Evolutionary conservation across 2,329 filamentous ascomycete species (phyloP).

Genomic region (Penicillium digitatum): DNA sequence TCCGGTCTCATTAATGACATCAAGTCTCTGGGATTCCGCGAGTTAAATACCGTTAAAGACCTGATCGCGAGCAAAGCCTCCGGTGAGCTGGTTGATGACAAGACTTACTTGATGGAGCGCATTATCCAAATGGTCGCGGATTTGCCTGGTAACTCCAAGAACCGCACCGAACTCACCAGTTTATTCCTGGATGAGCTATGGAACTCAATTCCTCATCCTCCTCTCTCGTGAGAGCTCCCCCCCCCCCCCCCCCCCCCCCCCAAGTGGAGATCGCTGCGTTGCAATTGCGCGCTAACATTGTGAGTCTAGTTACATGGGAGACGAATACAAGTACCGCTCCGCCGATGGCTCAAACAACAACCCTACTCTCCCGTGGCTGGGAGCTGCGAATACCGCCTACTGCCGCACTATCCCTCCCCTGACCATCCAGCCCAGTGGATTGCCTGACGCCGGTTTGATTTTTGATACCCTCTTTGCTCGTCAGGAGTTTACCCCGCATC

Average conservation of each 20-base stretch:
- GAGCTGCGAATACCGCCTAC: conserved; percentile 64
- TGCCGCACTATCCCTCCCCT: conserved; percentile 61
- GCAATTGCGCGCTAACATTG: conserved; percentile 10
- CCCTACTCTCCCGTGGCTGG: conserved; percentile 60
- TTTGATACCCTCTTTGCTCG: conserved; percentile 46
- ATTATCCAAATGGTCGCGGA: conserved; percentile 65
- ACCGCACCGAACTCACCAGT: conserved; percentile 61
- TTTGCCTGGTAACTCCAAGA: conserved; percentile 59
- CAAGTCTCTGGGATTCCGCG: conserved; percentile 53
- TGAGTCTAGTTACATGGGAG: conserved; percentile 41
- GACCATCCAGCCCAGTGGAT: conserved; percentile 57
- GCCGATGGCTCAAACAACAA: conserved; percentile 72
- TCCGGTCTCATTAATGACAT: conserved; percentile 56
- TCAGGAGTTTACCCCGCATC: conserved; percentile 50
- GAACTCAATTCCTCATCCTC: conserved; percentile 68
- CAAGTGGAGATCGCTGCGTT: neutral
- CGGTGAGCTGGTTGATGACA: conserved; percentile 66
- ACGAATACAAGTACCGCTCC: conserved; percentile 62
- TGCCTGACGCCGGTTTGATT: conserved; percentile 60
- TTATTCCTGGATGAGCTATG: conserved; percentile 66
- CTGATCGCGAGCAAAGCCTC: conserved; percentile 61
- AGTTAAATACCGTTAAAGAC: conserved; percentile 60
- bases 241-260: no score
- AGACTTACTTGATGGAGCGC: conserved; percentile 71
- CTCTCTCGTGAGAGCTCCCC: conserved; percentile 55